Percentiles rank a stretch among this genome's conserved stretches.
phyloP scores from a whole-genome alignment of 768 basidiomycete species.

The Suillus paluster region DNA sequence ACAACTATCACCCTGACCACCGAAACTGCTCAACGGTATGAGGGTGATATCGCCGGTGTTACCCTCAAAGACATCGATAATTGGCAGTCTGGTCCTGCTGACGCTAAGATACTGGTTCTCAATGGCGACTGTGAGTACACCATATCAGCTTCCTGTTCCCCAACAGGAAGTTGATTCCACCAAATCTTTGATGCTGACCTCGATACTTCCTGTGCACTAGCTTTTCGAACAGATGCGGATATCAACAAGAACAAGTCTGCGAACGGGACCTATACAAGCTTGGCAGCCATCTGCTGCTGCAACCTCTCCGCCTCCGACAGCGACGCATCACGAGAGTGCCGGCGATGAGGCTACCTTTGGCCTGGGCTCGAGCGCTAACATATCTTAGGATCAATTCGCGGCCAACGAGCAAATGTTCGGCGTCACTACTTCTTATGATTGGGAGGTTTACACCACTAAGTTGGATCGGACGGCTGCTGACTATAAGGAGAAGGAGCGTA shows the following conservation, averaged over 20 bases:
- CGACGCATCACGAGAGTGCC: constrained; percentile 31
- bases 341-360: constrained; percentile 78
- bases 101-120: constrained; percentile 53
- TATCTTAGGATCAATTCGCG: constrained; percentile 90
- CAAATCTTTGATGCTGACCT: constrained; percentile 19
- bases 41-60: constrained; percentile 74
- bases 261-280: constrained; percentile 83
- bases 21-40: constrained; percentile 72
- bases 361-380: constrained; percentile 44
- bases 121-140: constrained; percentile 71
- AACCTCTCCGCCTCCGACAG: constrained; percentile 29
- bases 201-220: constrained; percentile 40
- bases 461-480: constrained; percentile 84
- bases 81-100: constrained; percentile 77
- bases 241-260: constrained; percentile 65
- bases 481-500: constrained; percentile 86
- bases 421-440: constrained; percentile 88
- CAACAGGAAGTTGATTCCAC: constrained; percentile 7
- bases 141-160: constrained; percentile 1
- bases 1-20: constrained; percentile 79
- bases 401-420: constrained; percentile 94
- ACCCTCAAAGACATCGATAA: constrained; percentile 76
- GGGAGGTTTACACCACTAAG: constrained; percentile 93
- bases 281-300: constrained; percentile 61
- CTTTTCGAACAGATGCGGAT: constrained; percentile 83